phyloP scores from a whole-genome alignment of 495 filamentous ascomycete genomes.

The Aspergillus taichungensis region DNA sequence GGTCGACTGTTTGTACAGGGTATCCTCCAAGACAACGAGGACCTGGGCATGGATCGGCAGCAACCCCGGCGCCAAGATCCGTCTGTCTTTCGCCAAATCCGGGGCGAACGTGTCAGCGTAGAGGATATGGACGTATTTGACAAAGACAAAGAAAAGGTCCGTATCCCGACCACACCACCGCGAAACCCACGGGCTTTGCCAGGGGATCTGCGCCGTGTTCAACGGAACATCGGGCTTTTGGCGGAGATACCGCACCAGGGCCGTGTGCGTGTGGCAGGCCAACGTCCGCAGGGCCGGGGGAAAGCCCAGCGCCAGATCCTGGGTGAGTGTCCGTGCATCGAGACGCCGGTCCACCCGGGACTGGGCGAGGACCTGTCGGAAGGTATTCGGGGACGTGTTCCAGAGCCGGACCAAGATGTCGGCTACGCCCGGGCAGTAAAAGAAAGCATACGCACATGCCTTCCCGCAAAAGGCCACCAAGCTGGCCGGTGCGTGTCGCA shows the following conservation, averaged over 20 bases:
- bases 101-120: constrained; percentile 69
- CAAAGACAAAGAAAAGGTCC: constrained; percentile 89
- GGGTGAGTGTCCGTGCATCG: constrained; percentile 28
- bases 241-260: constrained; percentile 56
- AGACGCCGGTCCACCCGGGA: constrained; percentile 42
- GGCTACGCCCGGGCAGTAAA: constrained; percentile 84
- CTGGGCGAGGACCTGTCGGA: constrained; percentile 64
- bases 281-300: constrained; percentile 62
- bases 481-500: constrained; percentile 82
- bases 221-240: constrained; percentile 59
- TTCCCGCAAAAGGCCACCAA: constrained; percentile 91
- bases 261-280: constrained; percentile 58
- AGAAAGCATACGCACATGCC: constrained; percentile 90
- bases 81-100: constrained; percentile 54
- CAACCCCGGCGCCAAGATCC: constrained; percentile 64
- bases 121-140: constrained; percentile 82
- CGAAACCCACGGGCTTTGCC: constrained; percentile 78
- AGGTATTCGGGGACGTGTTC: constrained; percentile 54
- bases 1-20: constrained; percentile 60
- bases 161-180: constrained; percentile 88
- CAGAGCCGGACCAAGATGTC: constrained; percentile 81
- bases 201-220: constrained; percentile 62
- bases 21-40: constrained; percentile 71
- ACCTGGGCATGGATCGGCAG: constrained; percentile 81
- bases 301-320: constrained; percentile 60